Percentiles rank a stretch among this genome's conserved stretches.
Conservation (phyloP, 1,284 basidiomycete genomes). For the Pseudomicrostroma phylloplanum region DNA sequence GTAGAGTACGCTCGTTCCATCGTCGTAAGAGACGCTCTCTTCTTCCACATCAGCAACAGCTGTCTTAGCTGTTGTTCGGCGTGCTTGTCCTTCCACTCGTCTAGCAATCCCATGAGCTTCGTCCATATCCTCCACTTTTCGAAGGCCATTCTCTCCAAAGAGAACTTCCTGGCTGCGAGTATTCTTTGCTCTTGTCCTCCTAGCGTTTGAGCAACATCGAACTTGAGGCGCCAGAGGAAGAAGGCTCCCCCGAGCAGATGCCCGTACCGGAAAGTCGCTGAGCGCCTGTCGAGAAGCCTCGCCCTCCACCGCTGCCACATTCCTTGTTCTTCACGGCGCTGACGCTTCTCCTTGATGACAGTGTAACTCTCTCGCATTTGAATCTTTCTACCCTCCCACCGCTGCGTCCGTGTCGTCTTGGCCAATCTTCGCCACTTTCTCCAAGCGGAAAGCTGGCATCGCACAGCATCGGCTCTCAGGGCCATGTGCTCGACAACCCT, state of each 20-base stretch:
- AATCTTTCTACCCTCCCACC: not conserved
- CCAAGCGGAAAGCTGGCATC: not conserved
- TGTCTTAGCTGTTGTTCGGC: not conserved
- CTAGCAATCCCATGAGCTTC: not conserved
- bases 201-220: not conserved
- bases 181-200: not conserved
- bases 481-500: not conserved
- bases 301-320: not conserved
- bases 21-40: not conserved
- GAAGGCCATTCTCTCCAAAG: not conserved
- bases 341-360: not conserved
- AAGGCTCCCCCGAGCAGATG: constrained; percentile 4
- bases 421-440: not conserved
- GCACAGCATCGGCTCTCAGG: not conserved
- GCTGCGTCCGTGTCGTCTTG: not conserved
- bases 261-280: not conserved
- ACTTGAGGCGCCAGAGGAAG: constrained; percentile 2
- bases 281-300: not conserved
- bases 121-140: not conserved
- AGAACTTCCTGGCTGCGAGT: not conserved
- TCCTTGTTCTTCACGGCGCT: no score
- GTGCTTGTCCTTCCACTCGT: not conserved
- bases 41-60: not conserved
- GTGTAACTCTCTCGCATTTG: not conserved
- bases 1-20: not conserved